phyloP scores from a whole-genome alignment of 106 monocot genomes.

The Acorus calamus region DNA sequence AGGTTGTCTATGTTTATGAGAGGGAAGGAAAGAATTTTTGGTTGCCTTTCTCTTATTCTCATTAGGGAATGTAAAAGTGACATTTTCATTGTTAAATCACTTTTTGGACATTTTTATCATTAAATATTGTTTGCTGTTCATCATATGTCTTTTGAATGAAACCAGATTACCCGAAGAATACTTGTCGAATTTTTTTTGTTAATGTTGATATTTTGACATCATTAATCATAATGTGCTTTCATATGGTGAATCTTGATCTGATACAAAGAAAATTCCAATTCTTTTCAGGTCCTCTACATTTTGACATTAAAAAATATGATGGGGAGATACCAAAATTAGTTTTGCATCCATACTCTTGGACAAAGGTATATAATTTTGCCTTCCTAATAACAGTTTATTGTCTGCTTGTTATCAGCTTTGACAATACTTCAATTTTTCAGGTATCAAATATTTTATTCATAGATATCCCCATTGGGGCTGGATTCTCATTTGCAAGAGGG shows the following conservation, averaged over 20 bases:
- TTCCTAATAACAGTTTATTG: background rate
- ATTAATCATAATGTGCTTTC: no score
- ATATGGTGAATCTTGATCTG: no score
- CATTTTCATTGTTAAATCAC: no score
- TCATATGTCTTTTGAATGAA: background rate
- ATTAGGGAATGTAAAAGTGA: no score
- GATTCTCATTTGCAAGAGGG: conserved; percentile 50
- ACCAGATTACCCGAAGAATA: background rate
- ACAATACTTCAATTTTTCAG: conserved; percentile 6
- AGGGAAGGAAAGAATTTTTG: no score
- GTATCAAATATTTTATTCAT: conserved; percentile 39
- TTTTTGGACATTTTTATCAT: background rate
- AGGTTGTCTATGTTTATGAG: no score
- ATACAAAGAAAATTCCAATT: no score
- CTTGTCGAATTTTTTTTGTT: no score
- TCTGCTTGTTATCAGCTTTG: background rate
- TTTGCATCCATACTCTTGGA: conserved; percentile 30
- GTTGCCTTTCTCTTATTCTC: no score
- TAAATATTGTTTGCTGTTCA: background rate
- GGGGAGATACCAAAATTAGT: conserved; percentile 32
- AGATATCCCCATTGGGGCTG: conserved; percentile 53
- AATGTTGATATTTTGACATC: no score
- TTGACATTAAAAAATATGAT: conserved; percentile 14
- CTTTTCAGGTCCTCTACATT: conserved; percentile 37
- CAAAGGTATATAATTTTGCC: conserved; percentile 19